These are phyloP conservation scores for Eragrostis nindensis DNA, from an alignment of 176 grass and related monocot species.

Conservation along the genomic window DNA sequence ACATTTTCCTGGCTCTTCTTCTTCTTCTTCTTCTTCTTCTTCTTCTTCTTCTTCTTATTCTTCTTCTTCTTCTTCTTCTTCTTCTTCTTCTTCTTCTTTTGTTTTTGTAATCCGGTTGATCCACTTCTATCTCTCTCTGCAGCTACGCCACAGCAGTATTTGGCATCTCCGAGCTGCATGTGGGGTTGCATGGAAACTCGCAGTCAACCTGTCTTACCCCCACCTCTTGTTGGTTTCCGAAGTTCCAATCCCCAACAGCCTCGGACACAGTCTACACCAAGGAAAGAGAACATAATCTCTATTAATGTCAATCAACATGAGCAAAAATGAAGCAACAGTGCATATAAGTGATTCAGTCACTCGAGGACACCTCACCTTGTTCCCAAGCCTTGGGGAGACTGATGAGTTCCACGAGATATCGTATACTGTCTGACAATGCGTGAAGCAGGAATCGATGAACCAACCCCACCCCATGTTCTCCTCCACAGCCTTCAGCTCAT, in stretches of 20 bases:
- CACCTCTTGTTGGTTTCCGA: constrained; percentile 12
- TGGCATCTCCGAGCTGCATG: constrained; percentile 32
- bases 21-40: too few species aligned
- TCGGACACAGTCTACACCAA: constrained; percentile 50
- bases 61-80: too few species aligned
- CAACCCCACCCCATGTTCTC: constrained; percentile 39
- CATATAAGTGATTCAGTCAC: background rate
- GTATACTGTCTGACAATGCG: constrained; percentile 63
- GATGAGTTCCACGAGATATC: constrained; percentile 50
- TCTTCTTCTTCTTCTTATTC: too few species aligned
- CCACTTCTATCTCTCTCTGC: too few species aligned
- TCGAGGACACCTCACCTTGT: constrained; percentile 43
- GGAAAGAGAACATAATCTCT: background rate
- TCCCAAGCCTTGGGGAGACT: constrained; percentile 47
- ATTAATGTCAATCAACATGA: background rate
- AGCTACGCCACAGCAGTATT: too few species aligned
- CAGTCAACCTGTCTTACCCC: constrained; percentile 50
- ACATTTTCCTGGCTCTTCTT: too few species aligned
- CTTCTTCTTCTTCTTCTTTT: too few species aligned
- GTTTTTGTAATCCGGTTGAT: background rate
- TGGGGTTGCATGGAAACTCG: constrained; percentile 58
- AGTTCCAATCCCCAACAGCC: constrained; percentile 75
- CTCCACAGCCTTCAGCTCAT: constrained; percentile 36
- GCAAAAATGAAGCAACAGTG: background rate
- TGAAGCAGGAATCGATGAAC: constrained; percentile 77